Base-by-base conservation (phyloP, 306 rosid genomes). In the Lotus japonicus region DNA sequence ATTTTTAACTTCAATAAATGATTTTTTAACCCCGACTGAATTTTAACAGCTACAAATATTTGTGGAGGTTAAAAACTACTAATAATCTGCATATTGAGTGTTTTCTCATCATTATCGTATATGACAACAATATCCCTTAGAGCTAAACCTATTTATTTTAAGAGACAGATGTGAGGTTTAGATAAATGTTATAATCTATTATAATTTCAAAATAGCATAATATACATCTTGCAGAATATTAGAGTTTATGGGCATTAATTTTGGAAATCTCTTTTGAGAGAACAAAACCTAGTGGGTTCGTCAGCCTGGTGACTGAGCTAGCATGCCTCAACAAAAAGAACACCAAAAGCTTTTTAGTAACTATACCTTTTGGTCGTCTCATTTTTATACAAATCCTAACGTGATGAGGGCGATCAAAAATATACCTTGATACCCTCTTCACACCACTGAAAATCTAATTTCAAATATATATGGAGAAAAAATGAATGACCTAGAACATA, bases 281-380 rank as follows among this genome's bases (percentile, higher is more conserved):
- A 89, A 87, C 89, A 80, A 79, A 71, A 68, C 18, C 65, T 82
- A 87, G 95, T 90, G 96, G 94, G 44, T 50, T 77, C 74, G 95
- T 85, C 87, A 89, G 90, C 45, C 59, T 44, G 66, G 35, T 6
- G 50, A 41, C 15, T 55, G 62, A 73, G 68, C 7, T 51, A 66
- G 91, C 96, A 78, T 87, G 94, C 86, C 83, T 74, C 38, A 51
- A 83, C 73, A 61, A 56, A 67, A 53, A 83, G 64, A 68, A 81
- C 49, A 73, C 45, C 52, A 82, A 72, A 83, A 75, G 72, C 82
- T 63, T 80, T 49, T 53, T 58, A 14, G 66, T 72, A 52, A 35
- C 77, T 60, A 68, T 68, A 64, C 58, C 77, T 85, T 84, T 78
- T 67, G 77, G 55, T 77, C 78, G 74, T 77, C 68, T 57, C 79